Base-by-base conservation (phyloP, 2,329 filamentous ascomycete genomes). In the Penicillium sp. region DNA sequence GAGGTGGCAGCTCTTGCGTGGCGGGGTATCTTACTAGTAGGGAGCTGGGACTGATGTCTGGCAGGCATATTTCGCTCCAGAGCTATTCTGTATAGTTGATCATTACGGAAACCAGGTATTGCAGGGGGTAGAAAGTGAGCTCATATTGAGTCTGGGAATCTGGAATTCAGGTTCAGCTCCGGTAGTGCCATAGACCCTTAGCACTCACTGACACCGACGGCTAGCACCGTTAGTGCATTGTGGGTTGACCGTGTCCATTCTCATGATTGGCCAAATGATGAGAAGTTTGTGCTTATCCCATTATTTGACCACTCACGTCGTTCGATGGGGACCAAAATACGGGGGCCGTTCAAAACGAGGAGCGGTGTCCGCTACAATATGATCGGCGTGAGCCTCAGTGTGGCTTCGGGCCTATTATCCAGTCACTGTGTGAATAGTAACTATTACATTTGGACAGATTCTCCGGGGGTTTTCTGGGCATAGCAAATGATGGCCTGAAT, bases 151-250 rank as follows among this genome's bases (percentile, higher is more conserved):
- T 38, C 40, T 37, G 22, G 33, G 21, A 24, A 42, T 51, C 33
- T 41, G 32, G 34, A 15, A 26, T 43, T 56, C 46, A 39, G 52
- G 46, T 45, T 56, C 49, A 50, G 52, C 52, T 49, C 24, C 19
- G 40, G 32, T 6, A 24, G 9, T 37, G 28, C 9, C 13, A 17
- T 4, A 10, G 34, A 31, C 34, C 26, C 24, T 39, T 40, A 46
- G 42, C 26, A 24, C 45, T 26, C 26, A 24, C 45, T 26, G 57
- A 58, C 54, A 58, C 57, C 57, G 57, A 59, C 57, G 56, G 56
- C 54, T 51, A 53, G 37, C 42, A 34, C 57, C 57, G 54, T 41
- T 17, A 2, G 26, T 10, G n/a, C 50, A 53, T 40, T 51, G 41
- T 49, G 47, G 47, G 50, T 45, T 13, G 24, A 24, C 13, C n/a